Percentiles rank a stretch among this genome's conserved stretches.
Conservation (phyloP, 2,329 filamentous ascomycete genomes). For the Tolypocladium pustulatum region DNA sequence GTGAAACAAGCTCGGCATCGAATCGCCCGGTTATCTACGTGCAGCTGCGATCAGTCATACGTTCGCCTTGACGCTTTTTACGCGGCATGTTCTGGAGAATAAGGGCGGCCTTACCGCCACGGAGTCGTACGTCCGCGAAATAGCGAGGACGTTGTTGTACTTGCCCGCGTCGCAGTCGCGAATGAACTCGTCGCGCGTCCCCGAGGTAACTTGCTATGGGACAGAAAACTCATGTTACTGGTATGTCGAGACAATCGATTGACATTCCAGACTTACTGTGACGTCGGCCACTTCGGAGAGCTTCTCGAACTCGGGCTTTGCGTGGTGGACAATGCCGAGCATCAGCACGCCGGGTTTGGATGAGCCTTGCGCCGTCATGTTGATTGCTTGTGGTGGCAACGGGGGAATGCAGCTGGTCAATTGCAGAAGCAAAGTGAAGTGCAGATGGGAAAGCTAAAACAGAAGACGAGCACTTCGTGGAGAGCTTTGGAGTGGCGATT, state of each 20-base stretch:
- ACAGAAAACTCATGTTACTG: not conserved
- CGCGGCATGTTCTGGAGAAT: not conserved
- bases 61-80: too few relatives aligned
- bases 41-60: not conserved
- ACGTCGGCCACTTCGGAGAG: slow-evolving; percentile 8
- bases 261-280: slow-evolving; percentile 1
- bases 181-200: slow-evolving; percentile 8
- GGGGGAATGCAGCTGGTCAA: not conserved
- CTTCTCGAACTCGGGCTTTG: slow-evolving; percentile 7
- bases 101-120: slow-evolving; percentile 1
- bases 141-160: slow-evolving; percentile 45
- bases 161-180: slow-evolving; percentile 44
- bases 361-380: not conserved
- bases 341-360: slow-evolving; percentile 7
- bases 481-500: not conserved
- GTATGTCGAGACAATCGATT: not conserved
- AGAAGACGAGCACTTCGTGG: not conserved
- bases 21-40: slow-evolving; percentile 45
- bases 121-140: slow-evolving; percentile 44
- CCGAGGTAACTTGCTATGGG: slow-evolving; percentile 6
- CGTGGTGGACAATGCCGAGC: slow-evolving; percentile 9
- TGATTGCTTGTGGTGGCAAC: not conserved
- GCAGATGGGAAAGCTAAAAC: not conserved
- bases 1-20: slow-evolving; percentile 48
- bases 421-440: not conserved